Conservation (phyloP, 371 early-diverging fungal species). For the Batkoa obscura region DNA sequence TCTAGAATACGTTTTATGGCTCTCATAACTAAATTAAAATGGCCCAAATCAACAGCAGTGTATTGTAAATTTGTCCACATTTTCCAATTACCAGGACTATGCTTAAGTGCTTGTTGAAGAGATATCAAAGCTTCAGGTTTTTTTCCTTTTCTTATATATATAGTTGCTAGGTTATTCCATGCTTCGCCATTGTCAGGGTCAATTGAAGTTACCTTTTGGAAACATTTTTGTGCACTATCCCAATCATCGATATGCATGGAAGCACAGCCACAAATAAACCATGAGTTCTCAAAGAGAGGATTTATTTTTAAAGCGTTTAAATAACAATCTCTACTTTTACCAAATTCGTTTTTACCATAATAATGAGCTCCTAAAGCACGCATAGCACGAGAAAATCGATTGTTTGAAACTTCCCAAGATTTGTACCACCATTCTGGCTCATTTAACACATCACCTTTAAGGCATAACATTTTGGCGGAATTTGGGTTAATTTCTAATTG, state of each 20-base stretch:
- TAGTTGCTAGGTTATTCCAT: slow-evolving; percentile 88
- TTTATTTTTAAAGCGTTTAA: slow-evolving; percentile 71
- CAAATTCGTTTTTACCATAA: slow-evolving; percentile 36
- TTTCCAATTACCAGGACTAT: slow-evolving; percentile 61
- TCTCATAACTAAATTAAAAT: slow-evolving; percentile 63
- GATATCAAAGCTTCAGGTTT: slow-evolving; percentile 63
- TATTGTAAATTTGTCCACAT: slow-evolving; percentile 87
- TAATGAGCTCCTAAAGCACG: slow-evolving; percentile 69
- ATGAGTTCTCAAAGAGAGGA: slow-evolving; percentile 82
- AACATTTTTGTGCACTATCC: slow-evolving; percentile 53
- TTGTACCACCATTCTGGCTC: slow-evolving; percentile 61
- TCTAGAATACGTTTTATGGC: slow-evolving; percentile 72
- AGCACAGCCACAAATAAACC: slow-evolving; percentile 91
- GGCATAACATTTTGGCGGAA: slow-evolving; percentile 66
- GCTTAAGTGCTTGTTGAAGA: slow-evolving; percentile 60
- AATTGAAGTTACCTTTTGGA: slow-evolving; percentile 49
- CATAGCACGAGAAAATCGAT: slow-evolving; percentile 78
- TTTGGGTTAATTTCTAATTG: slow-evolving; percentile 42
- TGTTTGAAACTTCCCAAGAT: slow-evolving; percentile 74
- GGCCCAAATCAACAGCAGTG: slow-evolving; percentile 52
- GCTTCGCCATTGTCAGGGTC: slow-evolving; percentile 80
- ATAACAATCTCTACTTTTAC: slow-evolving; percentile 32
- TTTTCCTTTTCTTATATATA: slow-evolving; percentile 43
- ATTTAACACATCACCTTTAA: slow-evolving; percentile 68
- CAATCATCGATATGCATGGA: slow-evolving; percentile 64